phyloP scores from a whole-genome alignment of 495 filamentous ascomycete genomes.

The Letharia lupina region DNA sequence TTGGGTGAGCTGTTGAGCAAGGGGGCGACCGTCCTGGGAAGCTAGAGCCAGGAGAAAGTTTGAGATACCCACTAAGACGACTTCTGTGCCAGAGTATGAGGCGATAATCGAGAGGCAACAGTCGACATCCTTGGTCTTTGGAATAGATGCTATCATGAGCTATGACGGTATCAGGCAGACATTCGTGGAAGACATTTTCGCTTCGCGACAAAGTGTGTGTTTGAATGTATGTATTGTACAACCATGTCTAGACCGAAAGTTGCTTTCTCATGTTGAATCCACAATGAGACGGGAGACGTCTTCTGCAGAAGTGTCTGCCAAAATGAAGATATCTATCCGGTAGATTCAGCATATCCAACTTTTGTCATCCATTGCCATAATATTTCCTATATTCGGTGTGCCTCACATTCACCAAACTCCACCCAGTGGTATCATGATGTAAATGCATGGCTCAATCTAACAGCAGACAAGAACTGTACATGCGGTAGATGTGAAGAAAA shows the following conservation, averaged over 20 bases:
- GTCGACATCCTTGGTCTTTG: neutral
- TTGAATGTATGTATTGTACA: slow-evolving; percentile 10
- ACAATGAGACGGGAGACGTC: neutral
- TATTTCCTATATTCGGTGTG: neutral
- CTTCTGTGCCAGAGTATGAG: neutral
- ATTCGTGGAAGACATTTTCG: neutral
- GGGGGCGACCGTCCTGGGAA: neutral
- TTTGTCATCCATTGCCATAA: neutral
- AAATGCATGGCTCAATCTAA: slow-evolving; percentile 6
- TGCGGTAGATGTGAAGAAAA: neutral
- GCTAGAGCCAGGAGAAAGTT: neutral
- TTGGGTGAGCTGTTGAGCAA: slow-evolving; percentile 52
- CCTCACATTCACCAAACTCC: slow-evolving; percentile 6
- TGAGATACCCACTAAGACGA: slow-evolving; percentile 11
- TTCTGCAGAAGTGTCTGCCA: neutral
- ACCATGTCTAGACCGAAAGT: neutral
- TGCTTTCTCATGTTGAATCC: neutral
- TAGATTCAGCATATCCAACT: neutral
- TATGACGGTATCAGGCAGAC: neutral
- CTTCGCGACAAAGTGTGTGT: neutral
- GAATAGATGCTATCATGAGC: neutral
- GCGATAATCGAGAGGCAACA: neutral
- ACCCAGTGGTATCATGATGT: slow-evolving; percentile 10
- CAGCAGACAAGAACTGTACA: neutral
- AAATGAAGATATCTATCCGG: neutral